Evolutionary conservation across 495 filamentous ascomycete species (phyloP).

Genomic region (Hamigera avellanea): DNA sequence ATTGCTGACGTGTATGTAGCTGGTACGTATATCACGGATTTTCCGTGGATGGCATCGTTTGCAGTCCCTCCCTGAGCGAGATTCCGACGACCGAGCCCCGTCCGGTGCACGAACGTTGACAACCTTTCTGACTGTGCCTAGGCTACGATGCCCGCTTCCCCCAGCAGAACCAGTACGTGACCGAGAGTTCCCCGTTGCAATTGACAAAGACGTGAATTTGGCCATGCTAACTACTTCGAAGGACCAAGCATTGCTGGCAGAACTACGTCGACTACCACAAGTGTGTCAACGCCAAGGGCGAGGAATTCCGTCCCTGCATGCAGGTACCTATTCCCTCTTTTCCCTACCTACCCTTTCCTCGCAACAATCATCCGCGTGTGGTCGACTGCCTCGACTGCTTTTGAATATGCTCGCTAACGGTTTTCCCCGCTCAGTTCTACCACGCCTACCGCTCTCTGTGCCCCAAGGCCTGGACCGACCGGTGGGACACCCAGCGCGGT

Average conservation of each 20-base stretch:
- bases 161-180: conserved; percentile 79
- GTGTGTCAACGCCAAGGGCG: conserved; percentile 95
- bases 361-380: no score
- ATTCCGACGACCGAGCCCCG: no score
- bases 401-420: no score
- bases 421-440: conserved; percentile 57
- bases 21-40: conserved; percentile 23
- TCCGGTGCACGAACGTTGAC: background rate
- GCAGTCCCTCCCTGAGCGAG: conserved; percentile 1
- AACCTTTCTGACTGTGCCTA: conserved; percentile 22
- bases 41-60: no score
- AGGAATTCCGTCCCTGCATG: conserved; percentile 95
- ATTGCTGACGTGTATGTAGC: conserved; percentile 37
- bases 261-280: conserved; percentile 99
- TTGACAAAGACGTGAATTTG: background rate
- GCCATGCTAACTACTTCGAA: conserved; percentile 10
- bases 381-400: no score
- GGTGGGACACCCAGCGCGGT: conserved; percentile 98
- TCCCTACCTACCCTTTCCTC: conserved; percentile 1
- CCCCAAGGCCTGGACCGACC: conserved; percentile 84
- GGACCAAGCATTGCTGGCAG: conserved; percentile 89
- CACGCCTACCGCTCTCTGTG: conserved; percentile 93
- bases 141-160: conserved; percentile 99
- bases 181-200: background rate
- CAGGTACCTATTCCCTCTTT: conserved; percentile 49